Evolutionary conservation across 2,329 filamentous ascomycete species (phyloP).

Genomic region (Aschersonia sp.): DNA sequence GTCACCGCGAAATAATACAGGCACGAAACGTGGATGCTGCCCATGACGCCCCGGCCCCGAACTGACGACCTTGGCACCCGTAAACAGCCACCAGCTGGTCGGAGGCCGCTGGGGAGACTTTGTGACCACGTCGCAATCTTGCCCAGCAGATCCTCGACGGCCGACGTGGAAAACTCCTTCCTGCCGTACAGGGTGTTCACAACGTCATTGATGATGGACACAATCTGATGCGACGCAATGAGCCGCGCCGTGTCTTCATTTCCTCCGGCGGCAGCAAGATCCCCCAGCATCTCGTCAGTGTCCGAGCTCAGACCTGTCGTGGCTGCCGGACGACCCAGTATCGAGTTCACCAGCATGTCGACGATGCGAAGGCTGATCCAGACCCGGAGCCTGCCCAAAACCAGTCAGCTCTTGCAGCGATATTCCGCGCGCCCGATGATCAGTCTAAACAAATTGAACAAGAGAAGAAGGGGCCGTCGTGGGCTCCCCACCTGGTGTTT

Average conservation of each 20-base stretch:
- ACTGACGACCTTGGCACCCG: slow-evolving; percentile 1
- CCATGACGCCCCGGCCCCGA: slow-evolving; percentile 21
- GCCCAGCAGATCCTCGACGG: slow-evolving; percentile 24
- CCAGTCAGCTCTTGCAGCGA: neutral
- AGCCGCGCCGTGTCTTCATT: slow-evolving; percentile 12
- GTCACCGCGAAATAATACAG: slow-evolving; percentile 45
- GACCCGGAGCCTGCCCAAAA: slow-evolving; percentile 14
- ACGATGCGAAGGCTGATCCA: slow-evolving; percentile 23
- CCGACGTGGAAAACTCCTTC: slow-evolving; percentile 13
- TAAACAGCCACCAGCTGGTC: slow-evolving; percentile 4
- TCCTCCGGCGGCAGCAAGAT: slow-evolving; percentile 5
- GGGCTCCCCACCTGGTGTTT: slow-evolving; percentile 9
- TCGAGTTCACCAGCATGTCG: slow-evolving; percentile 22
- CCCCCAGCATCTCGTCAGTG: slow-evolving; percentile 10
- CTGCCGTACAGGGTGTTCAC: slow-evolving; percentile 26
- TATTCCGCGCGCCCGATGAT: too few relatives aligned
- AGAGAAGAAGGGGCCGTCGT: too few relatives aligned
- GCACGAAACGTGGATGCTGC: slow-evolving; percentile 39
- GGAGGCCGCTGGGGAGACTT: slow-evolving; percentile 21
- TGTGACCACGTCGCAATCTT: slow-evolving; percentile 31
- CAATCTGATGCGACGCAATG: slow-evolving; percentile 24
- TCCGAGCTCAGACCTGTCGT: slow-evolving; percentile 16
- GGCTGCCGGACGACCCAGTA: slow-evolving; percentile 22
- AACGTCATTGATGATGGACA: slow-evolving; percentile 28
- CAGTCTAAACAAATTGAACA: too few relatives aligned